Conservation (phyloP, 1,284 basidiomycete species). For the Sporisorium iseilematis-ciliati region DNA sequence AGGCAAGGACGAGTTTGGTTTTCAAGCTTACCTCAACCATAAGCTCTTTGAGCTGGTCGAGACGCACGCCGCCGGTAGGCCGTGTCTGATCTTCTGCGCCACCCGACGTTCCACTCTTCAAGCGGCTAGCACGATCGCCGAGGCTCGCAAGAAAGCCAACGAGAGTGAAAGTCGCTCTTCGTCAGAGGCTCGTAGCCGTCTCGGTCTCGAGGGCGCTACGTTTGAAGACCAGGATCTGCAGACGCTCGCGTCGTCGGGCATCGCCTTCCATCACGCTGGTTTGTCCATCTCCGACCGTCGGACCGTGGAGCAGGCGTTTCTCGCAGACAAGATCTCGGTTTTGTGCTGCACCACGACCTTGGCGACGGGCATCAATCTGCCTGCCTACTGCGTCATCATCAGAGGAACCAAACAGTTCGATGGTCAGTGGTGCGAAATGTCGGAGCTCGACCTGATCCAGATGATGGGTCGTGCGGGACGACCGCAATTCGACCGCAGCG, state of each 20-base stretch:
- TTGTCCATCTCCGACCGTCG: constrained; percentile 80
- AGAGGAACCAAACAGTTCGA: constrained; percentile 59
- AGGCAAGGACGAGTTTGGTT: constrained; percentile 81
- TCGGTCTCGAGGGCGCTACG: constrained; percentile 12
- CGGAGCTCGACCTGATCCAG: constrained; percentile 69
- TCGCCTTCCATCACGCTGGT: constrained; percentile 89
- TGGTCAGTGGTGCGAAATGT: constrained; percentile 54
- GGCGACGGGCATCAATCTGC: constrained; percentile 86
- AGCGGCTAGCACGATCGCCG: constrained; percentile 81
- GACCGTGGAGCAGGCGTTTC: constrained; percentile 78
- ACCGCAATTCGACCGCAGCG: constrained; percentile 83
- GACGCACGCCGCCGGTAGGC: constrained; percentile 48
- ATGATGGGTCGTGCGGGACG: constrained; percentile 83
- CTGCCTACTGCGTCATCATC: constrained; percentile 68
- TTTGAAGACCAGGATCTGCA: constrained; percentile 51
- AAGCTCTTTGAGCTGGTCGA: constrained; percentile 76
- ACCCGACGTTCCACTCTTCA: constrained; percentile 72
- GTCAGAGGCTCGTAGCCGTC: constrained; percentile 10
- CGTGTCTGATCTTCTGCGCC: constrained; percentile 58
- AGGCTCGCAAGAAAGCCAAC: constrained; percentile 73
- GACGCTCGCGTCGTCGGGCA: constrained; percentile 72
- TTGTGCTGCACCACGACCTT: constrained; percentile 74
- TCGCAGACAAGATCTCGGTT: constrained; percentile 74
- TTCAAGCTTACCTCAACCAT: constrained; percentile 79
- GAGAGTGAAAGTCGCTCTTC: constrained; percentile 33